Conservation (phyloP, 768 basidiomycete genomes). For the Steccherinum ochraceum region DNA sequence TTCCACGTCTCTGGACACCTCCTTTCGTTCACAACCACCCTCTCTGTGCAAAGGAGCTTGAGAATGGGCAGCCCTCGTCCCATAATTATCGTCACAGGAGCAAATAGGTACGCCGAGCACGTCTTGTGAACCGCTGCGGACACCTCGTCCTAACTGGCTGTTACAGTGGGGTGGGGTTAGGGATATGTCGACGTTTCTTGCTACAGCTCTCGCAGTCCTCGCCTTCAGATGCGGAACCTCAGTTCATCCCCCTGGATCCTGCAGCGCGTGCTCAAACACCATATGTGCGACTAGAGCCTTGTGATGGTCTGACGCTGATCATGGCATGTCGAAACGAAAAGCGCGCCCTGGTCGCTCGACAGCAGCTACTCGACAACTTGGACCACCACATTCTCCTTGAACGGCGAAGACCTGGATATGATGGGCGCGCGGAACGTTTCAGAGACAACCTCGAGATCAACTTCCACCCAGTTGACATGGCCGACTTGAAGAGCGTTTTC, state of each 20-base stretch:
- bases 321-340: constrained; percentile 71
- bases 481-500: constrained; percentile 52
- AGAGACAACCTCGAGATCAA: constrained; percentile 52
- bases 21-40: too few relatives aligned
- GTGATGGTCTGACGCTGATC: constrained; percentile 65
- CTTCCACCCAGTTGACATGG: constrained; percentile 61
- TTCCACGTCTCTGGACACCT: too few relatives aligned
- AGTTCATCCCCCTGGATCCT: constrained; percentile 22
- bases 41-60: too few relatives aligned
- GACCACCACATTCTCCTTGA: constrained; percentile 46
- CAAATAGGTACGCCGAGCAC: constrained; percentile 27
- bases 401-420: constrained; percentile 29
- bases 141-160: neutral
- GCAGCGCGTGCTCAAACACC: constrained; percentile 11
- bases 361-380: constrained; percentile 44
- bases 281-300: constrained; percentile 6
- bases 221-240: constrained; percentile 47
- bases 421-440: constrained; percentile 53
- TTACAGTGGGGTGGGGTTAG: constrained; percentile 74
- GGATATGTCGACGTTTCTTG: constrained; percentile 75
- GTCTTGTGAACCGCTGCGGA: neutral
- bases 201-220: constrained; percentile 49
- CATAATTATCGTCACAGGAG: constrained; percentile 29
- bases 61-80: constrained; percentile 18
- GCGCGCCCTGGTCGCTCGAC: constrained; percentile 56